A percentile compares a stretch with the other conserved stretches of the same genome.
These are phyloP conservation scores for Desmodesmus armatus DNA, from an alignment of 139 green algal genomes.

Conservation along the genomic window DNA sequence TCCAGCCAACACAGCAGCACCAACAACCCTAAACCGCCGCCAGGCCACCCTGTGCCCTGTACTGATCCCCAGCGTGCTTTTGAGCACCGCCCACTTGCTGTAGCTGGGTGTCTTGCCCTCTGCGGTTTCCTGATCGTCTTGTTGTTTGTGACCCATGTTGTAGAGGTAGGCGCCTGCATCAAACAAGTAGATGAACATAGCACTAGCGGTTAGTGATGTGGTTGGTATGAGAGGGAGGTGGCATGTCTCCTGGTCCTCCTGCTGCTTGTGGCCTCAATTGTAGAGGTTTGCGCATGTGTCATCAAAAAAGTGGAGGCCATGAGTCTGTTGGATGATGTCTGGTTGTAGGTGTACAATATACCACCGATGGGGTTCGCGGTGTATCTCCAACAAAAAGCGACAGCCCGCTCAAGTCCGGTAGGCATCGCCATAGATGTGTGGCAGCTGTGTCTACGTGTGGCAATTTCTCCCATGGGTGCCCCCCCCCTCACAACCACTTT, in stretches of 20 bases:
- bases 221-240: background rate
- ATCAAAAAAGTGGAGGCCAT: too few species aligned
- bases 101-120: background rate
- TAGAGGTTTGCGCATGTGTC: too few species aligned
- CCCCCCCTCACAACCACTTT: too few species aligned
- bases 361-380: too few species aligned
- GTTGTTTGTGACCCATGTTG: constrained; percentile 39
- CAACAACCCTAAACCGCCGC: constrained; percentile 15
- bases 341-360: too few species aligned
- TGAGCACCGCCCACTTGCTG: constrained; percentile 60
- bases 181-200: constrained; percentile 59
- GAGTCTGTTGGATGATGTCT: too few species aligned
- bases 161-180: constrained; percentile 79
- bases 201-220: background rate
- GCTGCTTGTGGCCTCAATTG: background rate
- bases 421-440: too few species aligned
- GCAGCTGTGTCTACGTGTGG: too few species aligned
- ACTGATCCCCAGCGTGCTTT: constrained; percentile 22
- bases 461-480: too few species aligned
- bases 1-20: constrained; percentile 15
- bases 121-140: background rate
- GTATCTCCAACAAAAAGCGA: too few species aligned
- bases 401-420: too few species aligned
- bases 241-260: too few species aligned
- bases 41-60: constrained; percentile 19